phyloP scores from a whole-genome alignment of 495 filamentous ascomycete genomes.

The Pseudomonodictys pantanalensis region DNA sequence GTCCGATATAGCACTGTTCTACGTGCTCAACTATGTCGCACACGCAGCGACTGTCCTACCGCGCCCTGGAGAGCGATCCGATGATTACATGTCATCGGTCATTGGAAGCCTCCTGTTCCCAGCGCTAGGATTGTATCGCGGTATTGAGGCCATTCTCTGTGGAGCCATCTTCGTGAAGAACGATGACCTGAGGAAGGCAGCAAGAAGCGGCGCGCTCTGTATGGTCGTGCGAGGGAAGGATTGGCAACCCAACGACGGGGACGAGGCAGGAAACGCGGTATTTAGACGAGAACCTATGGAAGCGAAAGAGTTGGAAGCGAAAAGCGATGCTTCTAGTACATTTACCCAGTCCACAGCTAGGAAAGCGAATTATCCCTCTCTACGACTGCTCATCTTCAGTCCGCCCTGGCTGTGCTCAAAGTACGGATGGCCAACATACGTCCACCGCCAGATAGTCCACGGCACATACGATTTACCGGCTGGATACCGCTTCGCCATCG shows the following conservation, averaged over 20 bases:
- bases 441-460: constrained; percentile 13
- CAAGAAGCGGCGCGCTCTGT: constrained; percentile 21
- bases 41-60: constrained; percentile 35
- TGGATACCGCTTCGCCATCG: constrained; percentile 9
- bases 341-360: not conserved
- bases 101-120: constrained; percentile 22
- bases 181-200: constrained; percentile 19
- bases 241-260: constrained; percentile 16
- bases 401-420: constrained; percentile 9
- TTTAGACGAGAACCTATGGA: not conserved
- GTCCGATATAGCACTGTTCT: constrained; percentile 34
- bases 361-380: not conserved
- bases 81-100: constrained; percentile 4
- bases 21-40: constrained; percentile 36
- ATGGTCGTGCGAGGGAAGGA: constrained; percentile 18
- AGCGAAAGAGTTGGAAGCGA: not conserved
- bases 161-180: constrained; percentile 1
- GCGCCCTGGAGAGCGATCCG: constrained; percentile 8
- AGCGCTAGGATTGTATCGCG: constrained; percentile 8
- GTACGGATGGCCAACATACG: constrained; percentile 13
- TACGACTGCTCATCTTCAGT: constrained; percentile 3
- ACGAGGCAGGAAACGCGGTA: not conserved
- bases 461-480: constrained; percentile 11
- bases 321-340: too few species aligned
- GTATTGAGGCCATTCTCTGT: constrained; percentile 21